Base-by-base conservation (phyloP, 1,284 basidiomycete species). In the Ceratobasidium sp. region DNA sequence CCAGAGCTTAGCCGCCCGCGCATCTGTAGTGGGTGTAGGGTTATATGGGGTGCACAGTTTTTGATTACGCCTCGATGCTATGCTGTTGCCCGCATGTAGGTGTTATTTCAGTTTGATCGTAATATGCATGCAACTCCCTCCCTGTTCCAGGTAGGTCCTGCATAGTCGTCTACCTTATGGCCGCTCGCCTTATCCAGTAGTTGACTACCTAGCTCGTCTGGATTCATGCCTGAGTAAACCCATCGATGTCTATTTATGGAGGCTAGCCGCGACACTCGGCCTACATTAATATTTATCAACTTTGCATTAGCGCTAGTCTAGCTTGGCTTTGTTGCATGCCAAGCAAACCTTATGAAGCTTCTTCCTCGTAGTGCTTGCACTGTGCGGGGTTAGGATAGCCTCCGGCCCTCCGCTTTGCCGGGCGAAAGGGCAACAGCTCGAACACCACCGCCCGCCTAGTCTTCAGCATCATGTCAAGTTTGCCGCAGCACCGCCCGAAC, bases 401-500 rank as follows among this genome's bases (percentile, higher is more conserved):
- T 55, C n/a, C 23, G 54, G 27, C 27, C 50, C 18, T 52, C 50
- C n/a, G n/a, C n/a, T 23, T 10, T 4, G 54, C 54, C 12, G 27
- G 20, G 20, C 16, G 23, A 55, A 55, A 23, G 54, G 54, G 23
- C 54, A 55, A 20, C 27, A 5, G 23, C 54, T 30, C 20, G 8
- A 27, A 55, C 48, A 50, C 48, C 20, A 50, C 23, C 10, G 23
- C 54, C 54, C 54, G 23, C 54, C 20, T 55, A 82, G 80, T 89
- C 38, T 89, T 89, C 78, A 84, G 86, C 44, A 85, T 84, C 0
- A 84, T 87, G 3, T 84, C 81, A 77, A 85, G 86, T 0, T 80
- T 88, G 18, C 81, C 89, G 6, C 87, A 89, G 77, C 87, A 86
- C 60, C 89, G 88, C 88, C 87, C 87, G 1, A 88, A 89, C 78